A percentile compares a stretch with the other conserved stretches of the same genome.
phyloP scores from a whole-genome alignment of 495 filamentous ascomycete species.

The Penicillium coffeae region DNA sequence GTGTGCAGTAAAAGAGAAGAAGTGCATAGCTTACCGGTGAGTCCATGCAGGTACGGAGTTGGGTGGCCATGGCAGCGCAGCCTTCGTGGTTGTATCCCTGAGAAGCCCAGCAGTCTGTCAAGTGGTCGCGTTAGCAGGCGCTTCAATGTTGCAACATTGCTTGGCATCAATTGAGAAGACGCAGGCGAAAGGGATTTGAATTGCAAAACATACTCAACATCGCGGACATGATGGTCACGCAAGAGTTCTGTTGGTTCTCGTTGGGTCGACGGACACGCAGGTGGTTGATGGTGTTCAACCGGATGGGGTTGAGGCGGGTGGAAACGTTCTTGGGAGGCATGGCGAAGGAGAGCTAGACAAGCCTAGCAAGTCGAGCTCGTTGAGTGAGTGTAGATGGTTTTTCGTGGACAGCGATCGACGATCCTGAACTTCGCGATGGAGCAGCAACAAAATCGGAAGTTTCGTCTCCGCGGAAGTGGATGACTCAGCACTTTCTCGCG shows the following conservation, averaged over 20 bases:
- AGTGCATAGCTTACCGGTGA: slow-evolving; percentile 59
- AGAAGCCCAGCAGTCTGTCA: slow-evolving; percentile 89
- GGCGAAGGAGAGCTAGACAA: slow-evolving; percentile 28
- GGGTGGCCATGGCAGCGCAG: slow-evolving; percentile 75
- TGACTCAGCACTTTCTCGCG: slow-evolving; percentile 29
- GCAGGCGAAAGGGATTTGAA: not conserved
- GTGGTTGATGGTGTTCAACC: slow-evolving; percentile 79
- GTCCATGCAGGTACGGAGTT: slow-evolving; percentile 92
- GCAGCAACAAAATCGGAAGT: slow-evolving; percentile 24
- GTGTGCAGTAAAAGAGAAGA: not conserved
- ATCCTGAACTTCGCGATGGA: slow-evolving; percentile 13
- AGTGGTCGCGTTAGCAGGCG: not conserved
- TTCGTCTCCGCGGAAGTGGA: slow-evolving; percentile 41
- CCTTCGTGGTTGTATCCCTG: slow-evolving; percentile 68
- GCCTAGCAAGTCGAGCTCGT: slow-evolving; percentile 37
- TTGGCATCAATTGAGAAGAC: too few relatives aligned
- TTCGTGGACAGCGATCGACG: slow-evolving; percentile 15
- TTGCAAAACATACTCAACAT: slow-evolving; percentile 67
- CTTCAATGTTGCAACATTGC: not conserved
- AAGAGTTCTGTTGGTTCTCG: slow-evolving; percentile 69
- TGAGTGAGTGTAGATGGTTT: not conserved
- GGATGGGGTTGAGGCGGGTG: slow-evolving; percentile 59
- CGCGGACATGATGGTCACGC: slow-evolving; percentile 79
- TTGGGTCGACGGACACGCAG: slow-evolving; percentile 84
- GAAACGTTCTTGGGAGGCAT: slow-evolving; percentile 51